Evolutionary conservation across 2,329 filamentous ascomycete species (phyloP), one percentile per base, ranked within the genome.

Genomic region (Trichoderma sp.): DNA sequence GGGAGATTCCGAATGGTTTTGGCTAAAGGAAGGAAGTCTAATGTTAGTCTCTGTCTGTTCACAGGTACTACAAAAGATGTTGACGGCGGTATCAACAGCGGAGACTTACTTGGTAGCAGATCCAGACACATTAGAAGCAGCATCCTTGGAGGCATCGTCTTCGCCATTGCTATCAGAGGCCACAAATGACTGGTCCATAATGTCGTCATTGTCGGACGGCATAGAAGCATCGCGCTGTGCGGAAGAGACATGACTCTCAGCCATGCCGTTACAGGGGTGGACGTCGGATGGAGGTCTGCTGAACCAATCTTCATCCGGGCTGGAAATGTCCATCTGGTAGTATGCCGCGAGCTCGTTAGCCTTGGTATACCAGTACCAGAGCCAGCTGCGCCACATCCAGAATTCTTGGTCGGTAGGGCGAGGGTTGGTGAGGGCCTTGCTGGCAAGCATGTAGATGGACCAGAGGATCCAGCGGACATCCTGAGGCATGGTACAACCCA

Each of bases 401-500:
- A 79, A 5, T 75, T 56, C 62, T 81, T 77, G n/a, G 69, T 68
- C 12, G 73, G 65, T 1, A 71, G 69, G 2, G 71, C 73, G 29
- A n/a, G 11, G 18, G 73, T 75, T 56, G n/a, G n/a, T 12, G 6
- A 84, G 77, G 78, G 82, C 80, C 29, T 81, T 77, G 73, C 73
- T 80, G 68, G 81, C 75, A 24, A 83, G 81, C 77, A 83, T 79
- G 77, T 81, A 84, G 27, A 83, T 75, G 60, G 67, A 79, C 33
- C 81, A 78, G 29, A 83, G 80, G 38, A 83, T 73, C 82, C 78
- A 84, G 77, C 83, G 80, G 56, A 83, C 71, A 38, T 81, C 78
- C 62, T 78, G 81, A 18, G 82, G 82, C 2, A 84, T 74, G 2
- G 41, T 6, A 0, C 31, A 21, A 6, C 78, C 75, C 69, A 84